Conservation (phyloP, 106 monocot genomes). For the Acorus gramineus region DNA sequence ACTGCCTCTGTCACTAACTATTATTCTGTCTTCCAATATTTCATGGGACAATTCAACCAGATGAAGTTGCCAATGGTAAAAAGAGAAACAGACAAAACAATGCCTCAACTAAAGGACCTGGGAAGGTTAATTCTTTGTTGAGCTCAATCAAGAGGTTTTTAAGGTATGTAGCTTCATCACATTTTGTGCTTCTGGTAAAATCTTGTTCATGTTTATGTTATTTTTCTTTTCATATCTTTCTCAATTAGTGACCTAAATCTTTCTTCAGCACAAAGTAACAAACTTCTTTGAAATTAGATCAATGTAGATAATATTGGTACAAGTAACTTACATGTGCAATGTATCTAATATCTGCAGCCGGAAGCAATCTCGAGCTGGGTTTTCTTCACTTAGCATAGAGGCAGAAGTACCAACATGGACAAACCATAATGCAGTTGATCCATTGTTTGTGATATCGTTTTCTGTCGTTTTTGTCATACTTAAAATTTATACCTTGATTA, state of each 20-base stretch:
- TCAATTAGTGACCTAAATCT: too few species aligned
- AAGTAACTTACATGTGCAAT: not conserved
- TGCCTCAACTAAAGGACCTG: slow-evolving; percentile 5
- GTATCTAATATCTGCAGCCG: slow-evolving; percentile 15
- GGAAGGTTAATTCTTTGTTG: slow-evolving; percentile 21
- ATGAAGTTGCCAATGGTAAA: slow-evolving; percentile 7
- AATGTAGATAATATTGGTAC: not conserved
- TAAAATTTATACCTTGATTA: slow-evolving; percentile 4
- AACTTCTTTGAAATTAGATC: not conserved
- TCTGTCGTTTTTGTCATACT: not conserved
- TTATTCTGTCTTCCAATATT: not conserved
- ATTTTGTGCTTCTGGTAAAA: not conserved
- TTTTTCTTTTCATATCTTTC: not conserved
- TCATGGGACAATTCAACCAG: slow-evolving; percentile 6
- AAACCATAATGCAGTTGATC: slow-evolving; percentile 5
- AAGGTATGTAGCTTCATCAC: slow-evolving; percentile 34
- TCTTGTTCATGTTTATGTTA: not conserved
- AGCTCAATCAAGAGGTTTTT: slow-evolving; percentile 51
- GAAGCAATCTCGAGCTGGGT: slow-evolving; percentile 5
- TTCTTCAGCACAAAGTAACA: too few species aligned
- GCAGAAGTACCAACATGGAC: slow-evolving; percentile 11
- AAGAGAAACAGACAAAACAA: slow-evolving; percentile 9
- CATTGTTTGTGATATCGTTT: not conserved
- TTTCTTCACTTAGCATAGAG: slow-evolving; percentile 30
- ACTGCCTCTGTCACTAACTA: not conserved